Conservation (phyloP, 225 moss, liverwort and hornwort species). For the Physcomitrium patens region DNA sequence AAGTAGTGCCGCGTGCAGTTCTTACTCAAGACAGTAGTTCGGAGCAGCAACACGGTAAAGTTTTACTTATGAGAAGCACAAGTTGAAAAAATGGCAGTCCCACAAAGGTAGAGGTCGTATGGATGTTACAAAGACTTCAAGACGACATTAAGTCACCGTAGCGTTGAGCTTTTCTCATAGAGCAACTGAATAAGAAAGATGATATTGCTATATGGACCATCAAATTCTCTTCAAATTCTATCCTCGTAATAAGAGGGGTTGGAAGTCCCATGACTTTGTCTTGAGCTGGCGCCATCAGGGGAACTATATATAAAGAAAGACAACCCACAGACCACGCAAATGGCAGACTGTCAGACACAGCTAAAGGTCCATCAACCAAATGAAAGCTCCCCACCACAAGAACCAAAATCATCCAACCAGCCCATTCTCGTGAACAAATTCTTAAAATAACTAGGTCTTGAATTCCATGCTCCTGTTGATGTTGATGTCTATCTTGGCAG, state of each 20-base stretch:
- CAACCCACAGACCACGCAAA: conserved; percentile 98
- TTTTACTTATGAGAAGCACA: conserved; percentile 52
- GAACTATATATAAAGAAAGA: conserved; percentile 88
- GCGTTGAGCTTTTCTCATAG: conserved; percentile 35
- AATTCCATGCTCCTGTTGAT: conserved; percentile 25
- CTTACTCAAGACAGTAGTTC: conserved; percentile 58
- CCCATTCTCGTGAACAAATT: conserved; percentile 31
- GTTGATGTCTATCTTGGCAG: conserved; percentile 25
- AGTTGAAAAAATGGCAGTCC: conserved; percentile 54
- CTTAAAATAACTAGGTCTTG: conserved; percentile 29
- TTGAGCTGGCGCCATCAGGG: conserved; percentile 93
- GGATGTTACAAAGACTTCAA: conserved; percentile 59
- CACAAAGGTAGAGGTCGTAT: conserved; percentile 57
- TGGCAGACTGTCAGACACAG: conserved; percentile 92
- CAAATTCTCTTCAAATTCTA: conserved; percentile 57
- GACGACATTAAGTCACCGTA: conserved; percentile 59
- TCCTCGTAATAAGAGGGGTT: conserved; percentile 59
- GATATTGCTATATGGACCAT: conserved; percentile 59
- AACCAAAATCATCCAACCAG: conserved; percentile 27
- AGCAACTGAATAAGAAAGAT: conserved; percentile 60
- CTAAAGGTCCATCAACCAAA: conserved; percentile 64
- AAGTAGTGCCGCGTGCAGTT: conserved; percentile 51
- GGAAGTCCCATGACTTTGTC: conserved; percentile 83
- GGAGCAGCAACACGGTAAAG: conserved; percentile 56
- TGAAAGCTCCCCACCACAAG: conserved; percentile 40